These are phyloP conservation scores for Zygosaccharomyces siamensis DNA, from an alignment of 805 yeast species.

Conservation along the genomic window DNA sequence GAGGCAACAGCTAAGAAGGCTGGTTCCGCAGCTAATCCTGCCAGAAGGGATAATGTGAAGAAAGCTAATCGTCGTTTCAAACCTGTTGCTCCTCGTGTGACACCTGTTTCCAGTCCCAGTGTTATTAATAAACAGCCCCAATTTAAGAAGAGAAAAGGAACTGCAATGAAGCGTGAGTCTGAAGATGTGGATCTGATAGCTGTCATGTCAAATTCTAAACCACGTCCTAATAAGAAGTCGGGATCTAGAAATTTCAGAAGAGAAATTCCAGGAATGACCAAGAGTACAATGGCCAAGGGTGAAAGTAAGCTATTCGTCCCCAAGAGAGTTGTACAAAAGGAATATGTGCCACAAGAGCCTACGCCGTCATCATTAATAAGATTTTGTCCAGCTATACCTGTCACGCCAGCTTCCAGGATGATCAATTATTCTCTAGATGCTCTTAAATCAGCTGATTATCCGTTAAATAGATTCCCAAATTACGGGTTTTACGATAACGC, in stretches of 20 bases:
- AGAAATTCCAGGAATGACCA: conserved; percentile 16
- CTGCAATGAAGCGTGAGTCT: conserved; percentile 4
- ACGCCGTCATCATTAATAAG: conserved; percentile 25
- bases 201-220: conserved; percentile 12
- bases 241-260: conserved; percentile 4
- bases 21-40: conserved; percentile 8
- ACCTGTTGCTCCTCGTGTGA: conserved; percentile 12
- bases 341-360: conserved; percentile 24
- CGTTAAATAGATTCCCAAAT: conserved; percentile 24
- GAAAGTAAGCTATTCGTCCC: conserved; percentile 3
- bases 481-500: conserved; percentile 13
- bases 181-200: conserved; percentile 14
- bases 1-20: conserved; percentile 26
- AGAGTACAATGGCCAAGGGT: conserved; percentile 6
- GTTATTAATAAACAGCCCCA: conserved; percentile 20
- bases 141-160: conserved; percentile 11
- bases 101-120: conserved; percentile 16
- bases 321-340: conserved; percentile 2
- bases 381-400: conserved; percentile 22
- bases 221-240: background rate
- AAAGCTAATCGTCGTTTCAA: conserved; percentile 6
- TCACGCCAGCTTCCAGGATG: conserved; percentile 19
- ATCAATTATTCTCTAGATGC: conserved; percentile 20
- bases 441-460: conserved; percentile 24
- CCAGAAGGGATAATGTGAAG: conserved; percentile 3